A percentile compares a stretch with the other conserved stretches of the same genome.
These are phyloP conservation scores for Leccinum subtestaceum DNA, from an alignment of 768 basidiomycete species.

Conservation along the genomic window DNA sequence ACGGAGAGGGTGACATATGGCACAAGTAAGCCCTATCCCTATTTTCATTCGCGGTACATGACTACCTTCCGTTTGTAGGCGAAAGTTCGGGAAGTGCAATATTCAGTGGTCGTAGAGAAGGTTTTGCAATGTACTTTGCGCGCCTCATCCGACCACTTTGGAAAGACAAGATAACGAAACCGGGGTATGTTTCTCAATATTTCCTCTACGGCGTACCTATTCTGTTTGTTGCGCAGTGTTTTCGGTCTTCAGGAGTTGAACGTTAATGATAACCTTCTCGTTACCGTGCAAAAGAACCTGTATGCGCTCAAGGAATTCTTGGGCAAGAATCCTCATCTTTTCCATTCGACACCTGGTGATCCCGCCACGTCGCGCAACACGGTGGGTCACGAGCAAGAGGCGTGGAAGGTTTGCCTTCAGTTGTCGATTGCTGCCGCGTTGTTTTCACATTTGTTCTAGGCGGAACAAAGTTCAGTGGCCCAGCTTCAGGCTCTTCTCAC, in stretches of 20 bases:
- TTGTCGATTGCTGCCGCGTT: not conserved
- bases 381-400: slow-evolving; percentile 72
- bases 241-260: slow-evolving; percentile 54
- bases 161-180: slow-evolving; percentile 72
- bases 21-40: slow-evolving; percentile 46
- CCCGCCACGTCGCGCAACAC: slow-evolving; percentile 52
- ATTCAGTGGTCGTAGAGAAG: slow-evolving; percentile 88
- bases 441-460: slow-evolving; percentile 41
- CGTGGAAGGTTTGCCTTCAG: slow-evolving; percentile 66
- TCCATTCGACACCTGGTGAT: slow-evolving; percentile 78
- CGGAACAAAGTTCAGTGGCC: slow-evolving; percentile 79
- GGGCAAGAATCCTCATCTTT: slow-evolving; percentile 79
- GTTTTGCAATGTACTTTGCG: slow-evolving; percentile 82
- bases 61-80: slow-evolving; percentile 34
- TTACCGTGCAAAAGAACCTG: slow-evolving; percentile 77
- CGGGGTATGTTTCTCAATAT: slow-evolving; percentile 43
- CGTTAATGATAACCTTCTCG: slow-evolving; percentile 58
- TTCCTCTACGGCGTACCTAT: not conserved
- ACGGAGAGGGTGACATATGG: slow-evolving; percentile 74
- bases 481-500: slow-evolving; percentile 71
- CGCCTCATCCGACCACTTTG: slow-evolving; percentile 85
- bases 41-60: not conserved
- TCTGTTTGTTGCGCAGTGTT: slow-evolving; percentile 31
- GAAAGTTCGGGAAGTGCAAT: slow-evolving; percentile 70
- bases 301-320: slow-evolving; percentile 73